A percentile compares a stretch with the other conserved stretches of the same genome.
These are phyloP conservation scores for Diaporthe eres DNA, from an alignment of 2,329 filamentous ascomycete species.

Conservation along the genomic window DNA sequence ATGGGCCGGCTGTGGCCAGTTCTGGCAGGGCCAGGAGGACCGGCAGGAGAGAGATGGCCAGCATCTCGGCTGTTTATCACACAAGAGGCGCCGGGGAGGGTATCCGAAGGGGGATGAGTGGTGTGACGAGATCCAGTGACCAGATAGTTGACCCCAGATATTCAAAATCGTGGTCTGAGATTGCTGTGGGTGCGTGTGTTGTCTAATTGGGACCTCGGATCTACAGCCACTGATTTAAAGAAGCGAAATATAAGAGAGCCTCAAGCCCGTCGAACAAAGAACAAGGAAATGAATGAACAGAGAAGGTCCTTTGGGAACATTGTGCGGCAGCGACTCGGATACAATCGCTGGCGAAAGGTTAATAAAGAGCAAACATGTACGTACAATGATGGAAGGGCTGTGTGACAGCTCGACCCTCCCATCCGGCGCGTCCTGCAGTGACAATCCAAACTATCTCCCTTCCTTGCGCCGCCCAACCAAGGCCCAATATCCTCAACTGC, in stretches of 20 bases:
- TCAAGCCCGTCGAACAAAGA: conserved; percentile 34
- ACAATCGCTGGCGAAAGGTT: conserved; percentile 22
- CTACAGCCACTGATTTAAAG: not conserved
- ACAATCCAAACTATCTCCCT: not conserved
- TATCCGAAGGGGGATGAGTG: not conserved
- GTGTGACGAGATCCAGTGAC: conserved; percentile 24
- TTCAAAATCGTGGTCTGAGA: not conserved
- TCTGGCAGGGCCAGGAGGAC: conserved; percentile 30
- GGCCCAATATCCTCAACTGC: not conserved
- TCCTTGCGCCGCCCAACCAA: conserved; percentile 9
- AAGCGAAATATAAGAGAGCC: conserved; percentile 24
- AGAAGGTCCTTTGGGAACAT: not conserved
- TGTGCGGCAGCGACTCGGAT: not conserved
- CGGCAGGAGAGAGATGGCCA: conserved; percentile 37
- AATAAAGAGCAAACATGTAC: conserved; percentile 26
- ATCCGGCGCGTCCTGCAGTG: not conserved
- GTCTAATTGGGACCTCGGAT: not conserved
- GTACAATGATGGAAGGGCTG: not conserved
- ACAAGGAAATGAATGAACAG: conserved; percentile 10
- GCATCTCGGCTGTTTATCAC: conserved; percentile 38
- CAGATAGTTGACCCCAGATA: not conserved
- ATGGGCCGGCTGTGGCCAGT: conserved; percentile 35
- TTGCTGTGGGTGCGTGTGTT: not conserved
- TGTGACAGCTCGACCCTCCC: not conserved
- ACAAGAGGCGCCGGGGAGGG: not conserved